phyloP scores from a whole-genome alignment of 768 basidiomycete species.

The Serendipita vermifera region DNA sequence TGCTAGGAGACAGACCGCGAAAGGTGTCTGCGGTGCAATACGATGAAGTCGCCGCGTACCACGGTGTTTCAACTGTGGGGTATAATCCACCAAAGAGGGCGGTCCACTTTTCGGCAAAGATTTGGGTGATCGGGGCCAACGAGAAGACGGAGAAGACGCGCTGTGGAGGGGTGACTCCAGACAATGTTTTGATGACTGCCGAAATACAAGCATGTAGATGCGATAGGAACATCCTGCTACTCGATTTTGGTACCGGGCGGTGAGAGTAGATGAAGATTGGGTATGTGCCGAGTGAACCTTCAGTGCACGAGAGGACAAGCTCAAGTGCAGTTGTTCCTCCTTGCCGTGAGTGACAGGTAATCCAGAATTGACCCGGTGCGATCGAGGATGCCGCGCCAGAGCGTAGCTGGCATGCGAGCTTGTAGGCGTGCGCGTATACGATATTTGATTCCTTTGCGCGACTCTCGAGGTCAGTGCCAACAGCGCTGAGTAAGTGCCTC shows the following conservation, averaged over 20 bases:
- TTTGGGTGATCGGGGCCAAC: background rate
- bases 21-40: background rate
- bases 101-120: background rate
- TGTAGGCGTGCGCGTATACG: slow-evolving; percentile 4
- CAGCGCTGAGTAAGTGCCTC: background rate
- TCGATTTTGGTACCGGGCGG: background rate
- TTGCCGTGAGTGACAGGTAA: background rate
- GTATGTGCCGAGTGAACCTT: background rate
- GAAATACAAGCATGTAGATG: background rate
- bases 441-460: background rate
- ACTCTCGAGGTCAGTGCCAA: background rate
- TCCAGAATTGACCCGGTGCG: background rate
- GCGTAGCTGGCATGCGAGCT: background rate
- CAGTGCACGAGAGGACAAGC: background rate
- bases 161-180: background rate
- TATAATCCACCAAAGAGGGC: background rate
- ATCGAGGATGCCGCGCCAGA: background rate
- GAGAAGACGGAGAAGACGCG: slow-evolving; percentile 9
- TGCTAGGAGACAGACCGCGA: no score
- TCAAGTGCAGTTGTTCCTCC: background rate
- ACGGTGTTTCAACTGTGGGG: background rate
- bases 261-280: slow-evolving; percentile 7
- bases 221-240: background rate
- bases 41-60: slow-evolving; percentile 2
- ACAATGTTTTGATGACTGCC: background rate